Evolutionary conservation across 1,284 basidiomycete genomes (phyloP).

Genomic region (Boletus chippewaensis): DNA sequence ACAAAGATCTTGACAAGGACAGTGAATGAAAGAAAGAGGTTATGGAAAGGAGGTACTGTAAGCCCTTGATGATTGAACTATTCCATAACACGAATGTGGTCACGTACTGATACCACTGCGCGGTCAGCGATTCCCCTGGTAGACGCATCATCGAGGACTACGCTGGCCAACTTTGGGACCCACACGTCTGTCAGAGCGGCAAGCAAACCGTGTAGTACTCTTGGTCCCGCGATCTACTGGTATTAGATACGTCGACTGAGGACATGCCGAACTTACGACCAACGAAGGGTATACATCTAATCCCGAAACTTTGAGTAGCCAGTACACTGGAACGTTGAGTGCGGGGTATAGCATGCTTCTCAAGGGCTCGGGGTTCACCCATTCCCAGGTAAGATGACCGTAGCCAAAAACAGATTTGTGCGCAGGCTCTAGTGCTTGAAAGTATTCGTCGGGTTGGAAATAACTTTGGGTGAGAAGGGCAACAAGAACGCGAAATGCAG

Average conservation of each 20-base stretch:
- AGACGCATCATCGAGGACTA: conserved; percentile 56
- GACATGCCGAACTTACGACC: conserved; percentile 20
- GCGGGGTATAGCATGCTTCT: conserved; percentile 69
- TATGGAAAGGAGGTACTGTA: conserved; percentile 74
- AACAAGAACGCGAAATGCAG: conserved; percentile 49
- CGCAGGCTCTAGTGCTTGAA: conserved; percentile 91
- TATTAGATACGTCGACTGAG: conserved; percentile 3
- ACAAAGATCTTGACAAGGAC: conserved; percentile 82
- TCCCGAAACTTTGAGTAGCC: conserved; percentile 51
- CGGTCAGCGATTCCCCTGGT: conserved; percentile 10
- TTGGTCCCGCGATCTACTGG: conserved; percentile 60
- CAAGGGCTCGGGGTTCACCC: conserved; percentile 65
- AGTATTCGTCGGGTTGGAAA: conserved; percentile 98
- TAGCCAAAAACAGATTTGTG: conserved; percentile 86
- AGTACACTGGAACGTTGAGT: conserved; percentile 76
- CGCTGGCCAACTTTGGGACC: conserved; percentile 57
- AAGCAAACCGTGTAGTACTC: conserved; percentile 72
- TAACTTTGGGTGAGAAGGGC: conserved; percentile 75
- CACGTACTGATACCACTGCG: conserved; percentile 59
- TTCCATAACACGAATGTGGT: background rate
- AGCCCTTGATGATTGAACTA: background rate
- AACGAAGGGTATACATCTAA: conserved; percentile 27
- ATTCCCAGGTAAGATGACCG: conserved; percentile 96
- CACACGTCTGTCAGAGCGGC: conserved; percentile 81
- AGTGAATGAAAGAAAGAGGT: conserved; percentile 85